Conservation (phyloP, 2,329 filamentous ascomycete species). For the Bipolaris oryzae region DNA sequence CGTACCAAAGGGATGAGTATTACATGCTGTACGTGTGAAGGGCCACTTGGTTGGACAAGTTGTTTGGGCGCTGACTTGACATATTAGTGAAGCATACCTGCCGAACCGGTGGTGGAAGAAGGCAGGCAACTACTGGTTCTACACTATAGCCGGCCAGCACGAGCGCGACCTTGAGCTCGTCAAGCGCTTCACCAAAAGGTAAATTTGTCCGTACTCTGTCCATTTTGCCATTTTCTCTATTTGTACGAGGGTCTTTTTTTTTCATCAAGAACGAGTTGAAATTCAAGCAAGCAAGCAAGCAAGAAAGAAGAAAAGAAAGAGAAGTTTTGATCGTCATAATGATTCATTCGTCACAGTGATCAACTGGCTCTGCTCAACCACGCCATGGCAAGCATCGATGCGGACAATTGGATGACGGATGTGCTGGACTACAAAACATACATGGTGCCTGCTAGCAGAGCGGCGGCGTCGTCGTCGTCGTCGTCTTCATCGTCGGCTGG, state of each 20-base stretch:
- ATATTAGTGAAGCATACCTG: constrained; percentile 56
- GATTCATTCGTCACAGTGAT: constrained; percentile 21
- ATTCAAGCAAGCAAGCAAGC: too few species aligned
- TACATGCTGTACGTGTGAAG: constrained; percentile 56
- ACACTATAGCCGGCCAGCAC: constrained; percentile 50
- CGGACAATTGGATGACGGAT: constrained; percentile 27
- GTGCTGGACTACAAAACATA: constrained; percentile 24
- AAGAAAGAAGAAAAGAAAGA: neutral
- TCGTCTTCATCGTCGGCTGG: neutral
- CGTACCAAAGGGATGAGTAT: constrained; percentile 63
- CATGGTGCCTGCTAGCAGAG: constrained; percentile 6
- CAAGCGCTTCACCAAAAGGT: constrained; percentile 22
- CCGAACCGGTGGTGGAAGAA: constrained; percentile 62
- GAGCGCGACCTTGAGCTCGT: constrained; percentile 48
- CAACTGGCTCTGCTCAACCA: constrained; percentile 25
- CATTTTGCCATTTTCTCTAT: neutral
- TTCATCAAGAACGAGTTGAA: neutral
- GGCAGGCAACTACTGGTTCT: constrained; percentile 57
- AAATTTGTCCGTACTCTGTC: neutral
- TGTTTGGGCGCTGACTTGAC: too few species aligned
- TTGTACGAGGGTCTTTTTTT: neutral
- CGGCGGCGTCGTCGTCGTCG: neutral
- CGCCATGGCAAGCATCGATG: constrained; percentile 24
- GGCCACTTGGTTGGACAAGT: neutral
- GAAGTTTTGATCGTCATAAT: neutral